These are phyloP conservation scores for Sporothrix mexicana DNA, from an alignment of 2,329 filamentous ascomycete genomes.

Conservation along the genomic window DNA sequence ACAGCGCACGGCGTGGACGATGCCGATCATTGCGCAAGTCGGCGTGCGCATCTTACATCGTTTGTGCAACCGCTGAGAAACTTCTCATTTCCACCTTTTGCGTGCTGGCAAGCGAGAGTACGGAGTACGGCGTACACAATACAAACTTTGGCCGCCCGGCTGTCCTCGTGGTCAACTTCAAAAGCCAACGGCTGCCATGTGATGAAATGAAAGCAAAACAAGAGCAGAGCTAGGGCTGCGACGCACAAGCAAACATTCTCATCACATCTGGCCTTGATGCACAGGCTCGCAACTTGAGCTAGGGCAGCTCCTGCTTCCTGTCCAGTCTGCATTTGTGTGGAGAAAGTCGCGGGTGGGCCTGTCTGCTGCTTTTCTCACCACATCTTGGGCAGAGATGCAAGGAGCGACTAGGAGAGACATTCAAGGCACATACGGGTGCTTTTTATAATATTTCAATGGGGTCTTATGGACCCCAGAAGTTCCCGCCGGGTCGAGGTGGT, in stretches of 20 bases:
- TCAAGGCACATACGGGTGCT: not conserved
- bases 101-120: not conserved
- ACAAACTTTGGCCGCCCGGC: not conserved
- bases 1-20: slow-evolving; percentile 2
- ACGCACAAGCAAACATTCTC: not conserved
- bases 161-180: no score
- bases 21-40: slow-evolving; percentile 26
- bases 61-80: slow-evolving; percentile 3
- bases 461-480: no score
- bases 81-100: not conserved
- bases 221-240: not conserved
- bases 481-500: not conserved
- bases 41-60: slow-evolving; percentile 20
- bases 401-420: not conserved
- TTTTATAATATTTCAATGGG: no score
- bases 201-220: not conserved
- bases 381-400: slow-evolving; percentile 16
- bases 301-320: not conserved
- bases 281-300: not conserved
- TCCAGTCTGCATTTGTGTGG: not conserved
- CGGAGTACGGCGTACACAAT: not conserved
- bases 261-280: slow-evolving; percentile 9
- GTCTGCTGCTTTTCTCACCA: not conserved
- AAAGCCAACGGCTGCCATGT: no score
- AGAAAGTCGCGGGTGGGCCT: not conserved